Evolutionary conservation across 352 stramenopile genomes (phyloP).

Genomic region (Phytopythium litorale): DNA sequence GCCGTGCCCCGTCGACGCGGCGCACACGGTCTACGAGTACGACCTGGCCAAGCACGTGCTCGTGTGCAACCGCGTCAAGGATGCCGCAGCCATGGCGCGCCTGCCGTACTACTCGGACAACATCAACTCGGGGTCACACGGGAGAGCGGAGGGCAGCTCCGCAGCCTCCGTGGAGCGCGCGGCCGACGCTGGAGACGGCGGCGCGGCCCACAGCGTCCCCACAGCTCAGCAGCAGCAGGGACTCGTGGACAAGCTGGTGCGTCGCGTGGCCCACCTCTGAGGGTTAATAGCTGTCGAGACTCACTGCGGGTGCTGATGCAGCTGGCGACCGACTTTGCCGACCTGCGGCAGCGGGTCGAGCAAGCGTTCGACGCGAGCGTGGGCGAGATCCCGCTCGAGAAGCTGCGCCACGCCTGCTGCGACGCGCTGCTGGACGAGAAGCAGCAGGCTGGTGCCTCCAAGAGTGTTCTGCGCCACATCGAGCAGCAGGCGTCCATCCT

Average conservation of each 20-base stretch:
- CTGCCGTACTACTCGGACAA: constrained; percentile 73
- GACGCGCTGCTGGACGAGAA: constrained; percentile 64
- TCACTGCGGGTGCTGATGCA: constrained; percentile 4
- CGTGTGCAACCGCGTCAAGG: constrained; percentile 77
- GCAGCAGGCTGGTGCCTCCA: constrained; percentile 40
- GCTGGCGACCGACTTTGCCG: constrained; percentile 49
- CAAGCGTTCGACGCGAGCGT: constrained; percentile 48
- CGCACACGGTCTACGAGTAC: constrained; percentile 76
- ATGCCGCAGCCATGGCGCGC: constrained; percentile 45
- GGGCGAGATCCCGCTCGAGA: constrained; percentile 52
- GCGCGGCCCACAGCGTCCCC: constrained; percentile 30
- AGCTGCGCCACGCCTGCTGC: constrained; percentile 66
- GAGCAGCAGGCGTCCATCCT: constrained; percentile 83
- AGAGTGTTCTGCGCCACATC: constrained; percentile 73
- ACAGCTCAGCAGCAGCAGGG: constrained; percentile 46
- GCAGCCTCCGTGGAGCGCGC: background rate
- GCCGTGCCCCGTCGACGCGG: constrained; percentile 64
- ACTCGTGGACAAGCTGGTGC: constrained; percentile 68
- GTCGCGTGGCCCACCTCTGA: background rate
- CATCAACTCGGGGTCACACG: constrained; percentile 73
- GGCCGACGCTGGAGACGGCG: background rate
- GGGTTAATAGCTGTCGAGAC: too few species aligned
- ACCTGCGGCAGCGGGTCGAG: constrained; percentile 46
- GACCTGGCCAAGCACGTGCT: constrained; percentile 77
- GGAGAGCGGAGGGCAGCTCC: background rate